Percentiles rank a stretch among this genome's conserved stretches.
phyloP scores from a whole-genome alignment of 805 yeast species.

The Geotrichum ghanense region DNA sequence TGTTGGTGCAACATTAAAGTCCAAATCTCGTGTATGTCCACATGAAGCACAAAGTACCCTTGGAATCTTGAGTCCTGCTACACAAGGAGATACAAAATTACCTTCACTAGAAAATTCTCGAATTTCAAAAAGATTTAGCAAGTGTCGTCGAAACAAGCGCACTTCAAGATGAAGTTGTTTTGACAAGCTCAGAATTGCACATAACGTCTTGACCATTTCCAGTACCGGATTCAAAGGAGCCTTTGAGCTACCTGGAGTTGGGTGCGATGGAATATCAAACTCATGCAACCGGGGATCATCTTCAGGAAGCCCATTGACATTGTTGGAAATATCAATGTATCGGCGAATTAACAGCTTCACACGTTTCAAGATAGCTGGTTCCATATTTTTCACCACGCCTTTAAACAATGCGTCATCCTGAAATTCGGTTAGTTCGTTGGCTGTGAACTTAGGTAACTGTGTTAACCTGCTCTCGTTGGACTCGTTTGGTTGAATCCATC shows the following conservation, averaged over 20 bases:
- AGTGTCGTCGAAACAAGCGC: slow-evolving; percentile 59
- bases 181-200: slow-evolving; percentile 63
- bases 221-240: slow-evolving; percentile 56
- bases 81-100: slow-evolving; percentile 58
- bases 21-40: slow-evolving; percentile 61
- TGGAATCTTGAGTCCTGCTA: slow-evolving; percentile 53
- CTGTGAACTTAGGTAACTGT: slow-evolving; percentile 28
- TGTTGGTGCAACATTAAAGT: slow-evolving; percentile 28
- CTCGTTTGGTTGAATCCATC: slow-evolving; percentile 31
- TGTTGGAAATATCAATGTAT: slow-evolving; percentile 63
- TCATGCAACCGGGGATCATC: not conserved
- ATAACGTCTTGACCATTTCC: slow-evolving; percentile 64
- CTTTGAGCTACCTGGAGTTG: slow-evolving; percentile 66
- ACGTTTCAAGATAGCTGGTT: slow-evolving; percentile 55
- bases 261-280: slow-evolving; percentile 43
- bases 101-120: slow-evolving; percentile 77
- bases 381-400: slow-evolving; percentile 35
- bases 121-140: slow-evolving; percentile 63
- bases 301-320: slow-evolving; percentile 49
- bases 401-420: slow-evolving; percentile 28
- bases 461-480: slow-evolving; percentile 23
- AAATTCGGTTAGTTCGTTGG: slow-evolving; percentile 18
- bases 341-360: slow-evolving; percentile 51
- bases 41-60: slow-evolving; percentile 75
- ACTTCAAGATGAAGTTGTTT: slow-evolving; percentile 57